Evolutionary conservation across 2,329 filamentous ascomycete genomes (phyloP).

Genomic region (Aspergillus proliferans): DNA sequence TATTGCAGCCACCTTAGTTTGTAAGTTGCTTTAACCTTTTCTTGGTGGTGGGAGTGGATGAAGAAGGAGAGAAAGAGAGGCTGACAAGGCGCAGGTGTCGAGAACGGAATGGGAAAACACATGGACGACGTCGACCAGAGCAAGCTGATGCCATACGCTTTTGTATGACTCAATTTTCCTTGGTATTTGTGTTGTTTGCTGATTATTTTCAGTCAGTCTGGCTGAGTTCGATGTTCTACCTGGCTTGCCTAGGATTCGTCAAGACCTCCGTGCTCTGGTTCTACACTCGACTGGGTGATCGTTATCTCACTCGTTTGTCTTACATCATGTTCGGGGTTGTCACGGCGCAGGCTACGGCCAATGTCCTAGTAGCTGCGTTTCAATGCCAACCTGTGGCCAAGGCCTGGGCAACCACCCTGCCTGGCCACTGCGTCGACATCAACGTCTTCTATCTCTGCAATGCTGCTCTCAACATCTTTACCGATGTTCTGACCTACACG

Average conservation of each 20-base stretch:
- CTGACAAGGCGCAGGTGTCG: conserved; percentile 7
- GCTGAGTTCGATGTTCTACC: conserved; percentile 46
- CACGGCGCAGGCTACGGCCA: conserved; percentile 34
- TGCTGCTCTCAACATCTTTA: conserved; percentile 55
- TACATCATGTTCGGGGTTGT: conserved; percentile 38
- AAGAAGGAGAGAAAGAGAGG: not conserved
- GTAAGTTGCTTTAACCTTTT: conserved; percentile 12
- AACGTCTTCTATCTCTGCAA: conserved; percentile 48
- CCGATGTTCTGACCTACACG: conserved; percentile 51
- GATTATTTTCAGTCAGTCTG: conserved; percentile 31
- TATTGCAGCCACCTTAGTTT: conserved; percentile 28
- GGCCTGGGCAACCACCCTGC: conserved; percentile 32
- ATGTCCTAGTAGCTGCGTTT: conserved; percentile 40
- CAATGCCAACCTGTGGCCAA: conserved; percentile 38
- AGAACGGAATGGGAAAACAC: conserved; percentile 13
- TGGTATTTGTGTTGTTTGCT: not conserved
- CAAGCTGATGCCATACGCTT: conserved; percentile 9
- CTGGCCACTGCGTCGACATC: conserved; percentile 43
- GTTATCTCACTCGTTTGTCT: conserved; percentile 29
- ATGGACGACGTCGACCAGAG: conserved; percentile 6
- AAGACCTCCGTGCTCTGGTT: conserved; percentile 44
- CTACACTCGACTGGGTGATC: conserved; percentile 41
- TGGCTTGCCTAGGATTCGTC: conserved; percentile 42
- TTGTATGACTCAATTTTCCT: conserved; percentile 1
- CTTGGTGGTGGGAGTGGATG: not conserved